Evolutionary conservation across 495 filamentous ascomycete genomes (phyloP).

Genomic region (Amphirosellinia nigrospora): DNA sequence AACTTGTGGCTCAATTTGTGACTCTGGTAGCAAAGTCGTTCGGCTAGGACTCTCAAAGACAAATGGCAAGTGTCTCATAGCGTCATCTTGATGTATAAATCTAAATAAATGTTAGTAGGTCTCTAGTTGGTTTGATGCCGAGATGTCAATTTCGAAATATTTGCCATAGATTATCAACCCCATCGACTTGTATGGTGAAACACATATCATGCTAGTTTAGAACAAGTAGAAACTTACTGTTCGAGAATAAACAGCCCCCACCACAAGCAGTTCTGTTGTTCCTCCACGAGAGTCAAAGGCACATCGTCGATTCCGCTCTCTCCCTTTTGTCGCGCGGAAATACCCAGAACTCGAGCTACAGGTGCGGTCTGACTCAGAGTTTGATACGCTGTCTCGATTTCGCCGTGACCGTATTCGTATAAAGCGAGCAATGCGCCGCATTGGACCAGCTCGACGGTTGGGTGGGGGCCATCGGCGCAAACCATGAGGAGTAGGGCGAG

Average conservation of each 20-base stretch:
- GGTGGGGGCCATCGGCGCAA: conserved; percentile 34
- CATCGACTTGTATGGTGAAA: background rate
- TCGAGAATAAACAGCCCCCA: conserved; percentile 45
- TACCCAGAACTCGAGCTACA: conserved; percentile 30
- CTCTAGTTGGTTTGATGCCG: background rate
- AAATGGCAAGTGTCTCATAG: conserved; percentile 33
- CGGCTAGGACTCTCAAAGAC: conserved; percentile 37
- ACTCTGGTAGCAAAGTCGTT: conserved; percentile 37
- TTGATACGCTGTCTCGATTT: conserved; percentile 36
- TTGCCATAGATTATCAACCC: background rate
- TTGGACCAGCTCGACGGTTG: conserved; percentile 37
- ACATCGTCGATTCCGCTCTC: conserved; percentile 25
- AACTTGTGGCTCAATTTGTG: conserved; percentile 25
- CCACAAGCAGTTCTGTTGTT: conserved; percentile 40
- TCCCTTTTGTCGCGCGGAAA: conserved; percentile 28
- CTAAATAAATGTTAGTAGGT: conserved; percentile 24
- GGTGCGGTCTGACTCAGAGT: conserved; percentile 38
- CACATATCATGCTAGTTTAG: background rate
- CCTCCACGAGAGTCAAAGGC: conserved; percentile 34
- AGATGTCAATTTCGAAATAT: background rate
- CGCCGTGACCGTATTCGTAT: conserved; percentile 44
- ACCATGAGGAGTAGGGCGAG: conserved; percentile 32
- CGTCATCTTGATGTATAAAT: conserved; percentile 40
- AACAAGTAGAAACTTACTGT: conserved; percentile 33
- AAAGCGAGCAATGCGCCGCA: conserved; percentile 38